Conservation (phyloP, 2,329 filamentous ascomycete species). For the Hymenotorrendiella dingleyae region DNA sequence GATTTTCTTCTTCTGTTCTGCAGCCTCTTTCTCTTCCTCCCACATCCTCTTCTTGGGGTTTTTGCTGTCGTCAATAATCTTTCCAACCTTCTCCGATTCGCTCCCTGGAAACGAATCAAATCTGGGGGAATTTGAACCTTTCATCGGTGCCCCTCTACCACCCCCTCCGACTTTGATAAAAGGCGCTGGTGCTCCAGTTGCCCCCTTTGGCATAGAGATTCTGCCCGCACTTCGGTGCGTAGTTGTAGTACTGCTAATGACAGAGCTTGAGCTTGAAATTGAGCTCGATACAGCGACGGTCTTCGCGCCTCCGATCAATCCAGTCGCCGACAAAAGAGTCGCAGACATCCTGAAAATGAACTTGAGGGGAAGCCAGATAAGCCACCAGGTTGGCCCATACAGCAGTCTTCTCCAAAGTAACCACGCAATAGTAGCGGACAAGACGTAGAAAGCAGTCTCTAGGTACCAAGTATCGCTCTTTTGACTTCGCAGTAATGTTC, state of each 20-base stretch:
- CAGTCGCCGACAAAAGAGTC: conserved; percentile 48
- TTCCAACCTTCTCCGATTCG: conserved; percentile 48
- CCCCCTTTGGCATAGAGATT: conserved; percentile 8
- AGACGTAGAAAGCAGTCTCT: conserved; percentile 79
- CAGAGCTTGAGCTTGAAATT: conserved; percentile 16
- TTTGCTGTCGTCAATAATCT: conserved; percentile 41
- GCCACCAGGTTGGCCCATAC: conserved; percentile 87
- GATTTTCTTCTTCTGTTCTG: conserved; percentile 21
- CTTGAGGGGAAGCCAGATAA: conserved; percentile 77
- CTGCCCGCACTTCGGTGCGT: too few relatives aligned
- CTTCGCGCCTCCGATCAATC: conserved; percentile 27
- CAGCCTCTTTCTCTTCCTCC: conserved; percentile 42
- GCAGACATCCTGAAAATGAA: conserved; percentile 55
- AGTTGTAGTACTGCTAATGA: conserved; percentile 20
- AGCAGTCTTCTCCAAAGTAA: conserved; percentile 76
- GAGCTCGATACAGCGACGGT: conserved; percentile 11
- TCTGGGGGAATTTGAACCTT: conserved; percentile 6
- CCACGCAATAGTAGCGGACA: conserved; percentile 74
- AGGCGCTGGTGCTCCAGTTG: conserved; percentile 28
- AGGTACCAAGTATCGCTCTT: conserved; percentile 99
- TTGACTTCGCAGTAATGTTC: conserved; percentile 74
- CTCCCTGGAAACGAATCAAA: conserved; percentile 23
- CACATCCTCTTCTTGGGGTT: conserved; percentile 58
- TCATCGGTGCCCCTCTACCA: conserved; percentile 25
- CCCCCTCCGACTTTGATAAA: conserved; percentile 44